phyloP scores from a whole-genome alignment of 495 filamentous ascomycete species.

The Tuber magnatum region DNA sequence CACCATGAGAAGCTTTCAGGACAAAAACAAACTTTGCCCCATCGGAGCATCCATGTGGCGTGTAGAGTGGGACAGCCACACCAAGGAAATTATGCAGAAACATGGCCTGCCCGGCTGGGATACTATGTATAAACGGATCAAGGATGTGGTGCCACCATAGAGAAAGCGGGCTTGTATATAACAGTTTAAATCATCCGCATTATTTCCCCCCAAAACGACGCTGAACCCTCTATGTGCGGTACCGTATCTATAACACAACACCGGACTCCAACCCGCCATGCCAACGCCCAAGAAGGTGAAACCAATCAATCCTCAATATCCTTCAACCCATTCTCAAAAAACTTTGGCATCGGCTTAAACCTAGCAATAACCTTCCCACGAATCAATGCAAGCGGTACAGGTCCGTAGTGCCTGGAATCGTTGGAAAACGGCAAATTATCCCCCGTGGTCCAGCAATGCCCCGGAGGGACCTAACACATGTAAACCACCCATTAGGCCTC shows the following conservation, averaged over 20 bases:
- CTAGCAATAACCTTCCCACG: constrained; percentile 75
- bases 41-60: constrained; percentile 85
- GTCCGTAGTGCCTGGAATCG: constrained; percentile 80
- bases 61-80: constrained; percentile 79
- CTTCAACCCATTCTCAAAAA: constrained; percentile 27
- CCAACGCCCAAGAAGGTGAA: not conserved
- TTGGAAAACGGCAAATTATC: constrained; percentile 77
- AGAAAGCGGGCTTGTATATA: constrained; percentile 3
- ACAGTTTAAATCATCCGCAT: not conserved
- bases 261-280: not conserved
- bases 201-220: not conserved
- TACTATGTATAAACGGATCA: constrained; percentile 74
- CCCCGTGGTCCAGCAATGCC: constrained; percentile 81
- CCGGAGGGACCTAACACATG: constrained; percentile 62
- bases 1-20: constrained; percentile 62
- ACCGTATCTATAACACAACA: not conserved
- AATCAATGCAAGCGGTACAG: constrained; percentile 74
- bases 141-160: constrained; percentile 37
- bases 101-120: constrained; percentile 67
- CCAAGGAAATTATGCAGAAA: constrained; percentile 73
- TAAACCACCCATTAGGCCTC: not conserved
- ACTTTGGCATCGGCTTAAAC: constrained; percentile 25
- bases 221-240: not conserved
- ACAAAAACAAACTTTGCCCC: constrained; percentile 59
- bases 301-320: constrained; percentile 7